Conservation (phyloP, 441 rosid species). For the Melastoma candidum region DNA sequence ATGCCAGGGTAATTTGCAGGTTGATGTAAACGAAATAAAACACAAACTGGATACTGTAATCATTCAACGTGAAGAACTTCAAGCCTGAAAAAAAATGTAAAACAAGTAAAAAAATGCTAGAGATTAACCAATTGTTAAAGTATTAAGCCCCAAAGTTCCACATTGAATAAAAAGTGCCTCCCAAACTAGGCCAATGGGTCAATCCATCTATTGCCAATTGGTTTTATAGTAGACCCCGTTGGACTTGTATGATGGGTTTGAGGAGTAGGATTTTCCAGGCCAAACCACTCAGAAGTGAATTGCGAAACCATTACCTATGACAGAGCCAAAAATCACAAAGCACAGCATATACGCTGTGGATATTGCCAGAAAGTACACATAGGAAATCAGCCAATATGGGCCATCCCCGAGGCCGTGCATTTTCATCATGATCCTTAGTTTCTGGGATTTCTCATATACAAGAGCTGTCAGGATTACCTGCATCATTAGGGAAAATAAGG, state of each 20-base stretch:
- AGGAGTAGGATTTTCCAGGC: neutral
- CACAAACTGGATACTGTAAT: conserved; percentile 71
- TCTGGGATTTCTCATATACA: conserved; percentile 81
- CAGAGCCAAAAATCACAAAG: conserved; percentile 68
- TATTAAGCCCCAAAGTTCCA: too few species aligned
- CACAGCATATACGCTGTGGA: conserved; percentile 72
- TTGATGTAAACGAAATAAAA: conserved; percentile 69
- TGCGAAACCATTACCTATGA: conserved; percentile 43
- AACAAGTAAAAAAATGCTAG: conserved; percentile 13
- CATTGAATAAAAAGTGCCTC: too few species aligned
- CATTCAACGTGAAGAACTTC: conserved; percentile 76
- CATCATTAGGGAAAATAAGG: conserved; percentile 3
- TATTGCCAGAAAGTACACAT: conserved; percentile 64
- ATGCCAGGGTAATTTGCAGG: conserved; percentile 80
- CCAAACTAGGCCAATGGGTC: too few species aligned
- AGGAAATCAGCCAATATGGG: conserved; percentile 93
- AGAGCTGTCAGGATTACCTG: conserved; percentile 68
- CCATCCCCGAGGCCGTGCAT: conserved; percentile 98
- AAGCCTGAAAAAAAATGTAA: conserved; percentile 42
- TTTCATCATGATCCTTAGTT: conserved; percentile 92
- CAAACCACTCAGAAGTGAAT: conserved; percentile 7
- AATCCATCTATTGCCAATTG: too few species aligned
- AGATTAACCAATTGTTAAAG: conserved; percentile 6
- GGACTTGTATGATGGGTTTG: too few species aligned
- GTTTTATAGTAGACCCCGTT: too few species aligned